Percentiles rank a stretch among this genome's conserved stretches.
Evolutionary conservation across 352 stramenopile species (phyloP).

Genomic region (Pseudoperonospora humuli): DNA sequence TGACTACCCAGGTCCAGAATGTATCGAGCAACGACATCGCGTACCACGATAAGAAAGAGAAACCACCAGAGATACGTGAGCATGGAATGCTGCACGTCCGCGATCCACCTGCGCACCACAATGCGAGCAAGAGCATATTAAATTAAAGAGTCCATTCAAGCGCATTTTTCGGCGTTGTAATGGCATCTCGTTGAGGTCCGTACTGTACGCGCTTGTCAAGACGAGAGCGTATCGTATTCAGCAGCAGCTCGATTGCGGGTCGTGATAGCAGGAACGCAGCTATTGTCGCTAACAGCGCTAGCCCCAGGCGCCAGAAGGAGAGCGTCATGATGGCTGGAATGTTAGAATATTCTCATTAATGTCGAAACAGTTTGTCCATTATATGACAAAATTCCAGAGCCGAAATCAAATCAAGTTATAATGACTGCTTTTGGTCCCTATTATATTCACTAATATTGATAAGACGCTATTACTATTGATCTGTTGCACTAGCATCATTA

Average conservation of each 20-base stretch:
- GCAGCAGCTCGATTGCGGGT: conserved; percentile 39
- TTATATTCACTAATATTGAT: too few relatives aligned
- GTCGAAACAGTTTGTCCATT: too few relatives aligned
- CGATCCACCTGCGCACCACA: conserved; percentile 45
- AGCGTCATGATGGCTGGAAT: conserved; percentile 18
- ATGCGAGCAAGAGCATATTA: background rate
- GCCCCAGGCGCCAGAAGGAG: conserved; percentile 44
- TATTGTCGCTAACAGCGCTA: conserved; percentile 32
- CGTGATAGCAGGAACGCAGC: conserved; percentile 50
- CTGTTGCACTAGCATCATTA: too few relatives aligned
- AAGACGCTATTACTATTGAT: too few relatives aligned
- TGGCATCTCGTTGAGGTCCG: background rate
- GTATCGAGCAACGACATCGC: conserved; percentile 30
- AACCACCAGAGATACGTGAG: conserved; percentile 72
- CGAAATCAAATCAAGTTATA: too few relatives aligned
- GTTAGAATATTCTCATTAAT: too few relatives aligned
- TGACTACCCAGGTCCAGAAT: conserved; percentile 44
- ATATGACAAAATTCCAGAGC: too few relatives aligned
- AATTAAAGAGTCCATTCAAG: background rate
- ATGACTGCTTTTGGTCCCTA: too few relatives aligned
- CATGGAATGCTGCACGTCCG: conserved; percentile 73
- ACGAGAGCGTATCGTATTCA: conserved; percentile 41
- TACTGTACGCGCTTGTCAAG: conserved; percentile 58
- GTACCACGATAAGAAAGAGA: conserved; percentile 46
- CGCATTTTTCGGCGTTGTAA: too few relatives aligned